A percentile compares a stretch with the other conserved stretches of the same genome.
These are phyloP conservation scores for Butyriboletus appendiculatus DNA, from an alignment of 1,284 basidiomycete genomes.

Conservation along the genomic window DNA sequence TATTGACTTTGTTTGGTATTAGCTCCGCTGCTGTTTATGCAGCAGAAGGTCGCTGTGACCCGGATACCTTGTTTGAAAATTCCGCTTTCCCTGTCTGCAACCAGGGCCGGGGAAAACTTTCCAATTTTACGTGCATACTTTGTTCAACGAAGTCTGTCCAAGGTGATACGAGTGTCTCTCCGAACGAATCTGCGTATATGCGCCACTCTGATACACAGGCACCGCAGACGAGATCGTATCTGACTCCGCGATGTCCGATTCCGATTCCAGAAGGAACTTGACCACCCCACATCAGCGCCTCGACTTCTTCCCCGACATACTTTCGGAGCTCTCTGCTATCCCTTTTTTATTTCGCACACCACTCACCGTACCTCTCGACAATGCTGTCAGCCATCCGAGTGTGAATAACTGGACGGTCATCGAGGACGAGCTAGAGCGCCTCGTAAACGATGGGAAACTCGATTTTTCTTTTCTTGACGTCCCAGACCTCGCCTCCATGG, in stretches of 20 bases:
- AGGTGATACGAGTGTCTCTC: constrained; percentile 24
- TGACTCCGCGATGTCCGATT: neutral
- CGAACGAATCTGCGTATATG: constrained; percentile 18
- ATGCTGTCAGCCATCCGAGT: neutral
- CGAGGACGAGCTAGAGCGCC: constrained; percentile 24
- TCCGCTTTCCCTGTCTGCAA: constrained; percentile 16
- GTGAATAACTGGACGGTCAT: constrained; percentile 16
- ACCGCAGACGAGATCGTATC: constrained; percentile 6
- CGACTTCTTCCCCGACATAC: constrained; percentile 16
- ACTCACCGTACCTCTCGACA: constrained; percentile 1
- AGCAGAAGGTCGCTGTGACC: neutral
- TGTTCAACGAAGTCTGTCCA: constrained; percentile 17
- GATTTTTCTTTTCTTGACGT: constrained; percentile 33
- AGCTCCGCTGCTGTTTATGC: constrained; percentile 9
- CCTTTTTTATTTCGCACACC: constrained; percentile 35
- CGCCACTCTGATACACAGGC: constrained; percentile 14
- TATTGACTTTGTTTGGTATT: constrained; percentile 17
- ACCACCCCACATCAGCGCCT: constrained; percentile 4
- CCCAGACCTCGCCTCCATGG: constrained; percentile 19
- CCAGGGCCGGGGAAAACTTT: constrained; percentile 9
- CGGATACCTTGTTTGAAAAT: neutral
- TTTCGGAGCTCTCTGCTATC: constrained; percentile 34
- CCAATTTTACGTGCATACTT: constrained; percentile 21
- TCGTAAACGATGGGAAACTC: constrained; percentile 25
- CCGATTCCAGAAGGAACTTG: neutral